Evolutionary conservation across 2,329 filamentous ascomycete species (phyloP), one percentile per base, ranked within the genome.

Genomic region (Pseudogymnoascus sp.): DNA sequence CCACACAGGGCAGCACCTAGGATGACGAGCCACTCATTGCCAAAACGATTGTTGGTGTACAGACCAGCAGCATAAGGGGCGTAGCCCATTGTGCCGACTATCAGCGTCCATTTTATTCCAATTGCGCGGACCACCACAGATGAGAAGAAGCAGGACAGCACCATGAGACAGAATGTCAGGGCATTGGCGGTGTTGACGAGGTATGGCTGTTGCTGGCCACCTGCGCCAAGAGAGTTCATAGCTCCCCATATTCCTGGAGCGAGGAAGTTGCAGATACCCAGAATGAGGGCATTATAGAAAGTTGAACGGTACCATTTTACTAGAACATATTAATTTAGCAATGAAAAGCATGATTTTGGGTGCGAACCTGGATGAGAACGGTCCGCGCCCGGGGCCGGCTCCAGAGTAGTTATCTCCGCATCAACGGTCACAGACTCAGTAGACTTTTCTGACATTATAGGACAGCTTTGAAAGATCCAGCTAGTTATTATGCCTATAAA

Each of bases 201-300:
- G 67, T 85, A 80, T 0, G 88, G 88, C 7, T 80, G 79, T 65
- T 85, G 79, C 31, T 83, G 79, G 2, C 88, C 88, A 58, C 88
- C 88, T 1, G 86, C 88, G 8, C 88, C 88, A 0, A 91, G 80
- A 0, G 82, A 85, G 74, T 90, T 90, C 86, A 90, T 88, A 6
- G 86, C 86, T 10, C 80, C 81, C 87, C 87, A 90, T 64, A 90
- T 87, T 0, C 88, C 88, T 0, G 87, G 88, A 0, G 87, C 87
- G 1, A 85, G 78, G 65, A 91, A 83, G 69, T 88, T 89, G 74
- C 85, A 89, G 8, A 90, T 73, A 0, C 88, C 88, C 1, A 91
- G 80, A 39, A 91, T 82, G 33, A 86, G 81, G 60, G 88, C 85
- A 74, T 91, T 90, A 76, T 84, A 91, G 67, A 88, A 86, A 0